phyloP scores from a whole-genome alignment of 2,329 filamentous ascomycete species.

The Paraphoma sp. region DNA sequence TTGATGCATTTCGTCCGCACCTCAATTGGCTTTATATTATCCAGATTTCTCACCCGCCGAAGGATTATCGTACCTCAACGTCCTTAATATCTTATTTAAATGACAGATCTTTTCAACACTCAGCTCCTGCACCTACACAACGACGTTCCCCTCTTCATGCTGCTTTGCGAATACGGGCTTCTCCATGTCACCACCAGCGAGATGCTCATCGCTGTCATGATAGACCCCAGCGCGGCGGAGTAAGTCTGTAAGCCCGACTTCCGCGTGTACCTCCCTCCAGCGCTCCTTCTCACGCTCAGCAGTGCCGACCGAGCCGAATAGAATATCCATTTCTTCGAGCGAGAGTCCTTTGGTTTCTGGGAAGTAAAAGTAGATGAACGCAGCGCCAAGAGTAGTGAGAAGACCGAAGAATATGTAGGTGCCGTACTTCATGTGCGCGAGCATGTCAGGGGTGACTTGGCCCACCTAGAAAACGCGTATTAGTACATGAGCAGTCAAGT shows the following conservation, averaged over 20 bases:
- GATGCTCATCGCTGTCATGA: conserved; percentile 9
- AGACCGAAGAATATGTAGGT: conserved; percentile 50
- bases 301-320: conserved; percentile 61
- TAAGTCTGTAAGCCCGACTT: conserved; percentile 66
- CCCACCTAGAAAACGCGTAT: conserved; percentile 47
- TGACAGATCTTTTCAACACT: neutral
- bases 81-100: no score
- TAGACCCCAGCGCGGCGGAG: conserved; percentile 22
- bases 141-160: conserved; percentile 9
- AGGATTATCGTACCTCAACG: no score
- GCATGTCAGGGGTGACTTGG: conserved; percentile 43
- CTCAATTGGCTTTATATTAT: no score
- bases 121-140: conserved; percentile 1
- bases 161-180: conserved; percentile 19
- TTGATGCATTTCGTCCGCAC: no score
- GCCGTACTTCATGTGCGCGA: conserved; percentile 41
- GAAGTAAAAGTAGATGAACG: conserved; percentile 20
- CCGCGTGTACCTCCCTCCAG: conserved; percentile 75
- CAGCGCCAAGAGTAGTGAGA: conserved; percentile 22
- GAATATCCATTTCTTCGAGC: conserved; percentile 26
- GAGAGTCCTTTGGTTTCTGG: conserved; percentile 30
- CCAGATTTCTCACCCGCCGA: no score
- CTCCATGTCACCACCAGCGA: conserved; percentile 10
- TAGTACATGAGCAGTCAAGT: neutral
- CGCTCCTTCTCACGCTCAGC: conserved; percentile 71